Conservation (phyloP, 1,284 basidiomycete genomes). For the Anthracocystis walkeri region DNA sequence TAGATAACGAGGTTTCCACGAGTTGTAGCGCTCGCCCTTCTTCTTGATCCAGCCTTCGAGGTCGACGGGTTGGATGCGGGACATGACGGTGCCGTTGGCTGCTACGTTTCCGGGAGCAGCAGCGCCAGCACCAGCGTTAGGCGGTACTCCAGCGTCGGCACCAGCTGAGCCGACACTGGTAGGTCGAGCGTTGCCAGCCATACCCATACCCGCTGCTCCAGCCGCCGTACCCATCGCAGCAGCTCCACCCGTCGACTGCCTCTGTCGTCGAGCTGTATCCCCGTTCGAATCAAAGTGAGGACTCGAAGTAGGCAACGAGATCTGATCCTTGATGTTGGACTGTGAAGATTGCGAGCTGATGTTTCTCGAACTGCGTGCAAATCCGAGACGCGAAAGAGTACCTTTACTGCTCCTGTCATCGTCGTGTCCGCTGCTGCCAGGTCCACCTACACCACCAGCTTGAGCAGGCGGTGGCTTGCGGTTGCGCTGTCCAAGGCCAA, state of each 20-base stretch:
- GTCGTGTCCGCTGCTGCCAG: constrained; percentile 23
- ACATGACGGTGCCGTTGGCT: constrained; percentile 56
- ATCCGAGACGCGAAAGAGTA: constrained; percentile 58
- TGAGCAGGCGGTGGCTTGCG: constrained; percentile 55
- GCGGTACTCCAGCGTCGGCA: constrained; percentile 47
- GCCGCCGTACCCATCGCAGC: constrained; percentile 6
- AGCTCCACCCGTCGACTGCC: constrained; percentile 29
- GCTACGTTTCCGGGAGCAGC: constrained; percentile 40
- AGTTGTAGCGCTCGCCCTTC: constrained; percentile 90
- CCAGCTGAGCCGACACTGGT: constrained; percentile 37
- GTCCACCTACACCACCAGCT: constrained; percentile 20
- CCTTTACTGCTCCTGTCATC: constrained; percentile 47
- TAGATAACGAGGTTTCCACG: constrained; percentile 92
- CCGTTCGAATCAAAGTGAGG: constrained; percentile 61
- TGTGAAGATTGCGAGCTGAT: constrained; percentile 40
- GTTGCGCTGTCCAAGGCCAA: constrained; percentile 51
- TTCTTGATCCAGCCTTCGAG: constrained; percentile 87
- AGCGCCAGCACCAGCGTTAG: constrained; percentile 18
- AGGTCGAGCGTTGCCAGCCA: constrained; percentile 24
- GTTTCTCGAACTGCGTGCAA: constrained; percentile 44
- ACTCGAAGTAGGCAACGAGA: constrained; percentile 64
- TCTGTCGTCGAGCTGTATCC: constrained; percentile 54
- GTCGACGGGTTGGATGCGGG: constrained; percentile 65
- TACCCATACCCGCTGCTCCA: constrained; percentile 26
- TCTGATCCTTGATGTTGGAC: constrained; percentile 62